Percentiles rank a stretch among this genome's conserved stretches.
phyloP scores from a whole-genome alignment of 345 rosid species.

The Conringia planisiliqua region DNA sequence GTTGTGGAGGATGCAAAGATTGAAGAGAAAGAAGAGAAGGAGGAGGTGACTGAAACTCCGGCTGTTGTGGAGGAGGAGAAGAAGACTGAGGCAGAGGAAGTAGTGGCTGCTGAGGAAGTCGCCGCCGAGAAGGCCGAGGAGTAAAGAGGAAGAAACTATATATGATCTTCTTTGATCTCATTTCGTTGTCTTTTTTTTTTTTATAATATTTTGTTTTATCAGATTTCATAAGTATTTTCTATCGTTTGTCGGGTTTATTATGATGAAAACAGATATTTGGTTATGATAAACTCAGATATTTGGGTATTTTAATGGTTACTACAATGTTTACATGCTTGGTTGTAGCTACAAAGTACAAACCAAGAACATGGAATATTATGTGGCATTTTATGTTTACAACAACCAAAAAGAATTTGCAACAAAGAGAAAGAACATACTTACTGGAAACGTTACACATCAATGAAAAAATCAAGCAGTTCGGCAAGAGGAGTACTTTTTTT shows the following conservation, averaged over 20 bases:
- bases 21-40: background rate
- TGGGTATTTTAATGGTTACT: conserved; percentile 1
- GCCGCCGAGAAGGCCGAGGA: conserved; percentile 16
- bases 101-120: conserved; percentile 3
- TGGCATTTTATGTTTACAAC: background rate
- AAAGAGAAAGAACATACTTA: too few relatives aligned
- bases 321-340: background rate
- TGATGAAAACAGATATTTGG: background rate
- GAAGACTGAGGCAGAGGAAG: conserved; percentile 19
- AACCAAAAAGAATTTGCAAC: background rate
- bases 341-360: background rate
- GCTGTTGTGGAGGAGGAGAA: conserved; percentile 16
- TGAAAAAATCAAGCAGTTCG: background rate
- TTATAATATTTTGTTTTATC: background rate
- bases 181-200: background rate
- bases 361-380: background rate
- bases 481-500: background rate
- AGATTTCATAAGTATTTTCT: background rate
- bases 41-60: conserved; percentile 4
- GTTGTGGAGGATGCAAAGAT: conserved; percentile 20
- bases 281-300: conserved; percentile 7
- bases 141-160: conserved; percentile 2
- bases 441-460: background rate
- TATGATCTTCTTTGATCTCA: conserved; percentile 19
- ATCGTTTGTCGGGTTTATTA: conserved; percentile 3